Conservation (phyloP, 1,284 basidiomycete genomes). For the Sporisorium graminicola region DNA sequence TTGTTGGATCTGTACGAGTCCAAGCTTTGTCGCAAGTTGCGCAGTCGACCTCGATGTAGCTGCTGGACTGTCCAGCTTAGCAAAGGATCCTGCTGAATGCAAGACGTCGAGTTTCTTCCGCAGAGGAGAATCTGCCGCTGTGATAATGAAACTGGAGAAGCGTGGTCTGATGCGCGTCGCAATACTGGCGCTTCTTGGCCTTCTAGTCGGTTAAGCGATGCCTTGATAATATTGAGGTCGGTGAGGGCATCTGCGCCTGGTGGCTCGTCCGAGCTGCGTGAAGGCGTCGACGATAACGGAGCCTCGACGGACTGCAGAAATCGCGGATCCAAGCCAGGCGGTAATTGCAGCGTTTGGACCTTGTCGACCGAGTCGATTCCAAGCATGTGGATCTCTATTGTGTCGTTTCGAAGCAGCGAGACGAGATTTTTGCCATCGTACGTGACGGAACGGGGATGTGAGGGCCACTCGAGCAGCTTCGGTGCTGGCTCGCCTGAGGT, state of each 20-base stretch:
- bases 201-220: constrained; percentile 13
- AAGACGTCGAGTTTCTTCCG: constrained; percentile 36
- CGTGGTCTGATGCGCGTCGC: constrained; percentile 15
- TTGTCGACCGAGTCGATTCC: constrained; percentile 35
- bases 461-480: constrained; percentile 66
- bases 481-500: constrained; percentile 64
- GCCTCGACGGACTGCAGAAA: constrained; percentile 40
- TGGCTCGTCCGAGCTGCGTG: not conserved
- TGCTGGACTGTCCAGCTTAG: constrained; percentile 28
- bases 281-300: not conserved
- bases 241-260: not conserved
- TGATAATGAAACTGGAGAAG: constrained; percentile 1
- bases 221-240: constrained; percentile 30
- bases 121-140: constrained; percentile 34
- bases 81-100: constrained; percentile 31
- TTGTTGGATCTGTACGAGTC: constrained; percentile 7
- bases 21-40: constrained; percentile 22
- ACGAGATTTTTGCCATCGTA: constrained; percentile 50
- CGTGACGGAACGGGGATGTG: constrained; percentile 64
- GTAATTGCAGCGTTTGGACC: constrained; percentile 48
- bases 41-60: constrained; percentile 29
- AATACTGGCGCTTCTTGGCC: constrained; percentile 7
- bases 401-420: constrained; percentile 64
- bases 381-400: constrained; percentile 59
- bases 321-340: constrained; percentile 56